Percentiles rank a stretch among this genome's conserved stretches.
Evolutionary conservation across 768 basidiomycete genomes (phyloP).

Genomic region (Leccinum variicolor): DNA sequence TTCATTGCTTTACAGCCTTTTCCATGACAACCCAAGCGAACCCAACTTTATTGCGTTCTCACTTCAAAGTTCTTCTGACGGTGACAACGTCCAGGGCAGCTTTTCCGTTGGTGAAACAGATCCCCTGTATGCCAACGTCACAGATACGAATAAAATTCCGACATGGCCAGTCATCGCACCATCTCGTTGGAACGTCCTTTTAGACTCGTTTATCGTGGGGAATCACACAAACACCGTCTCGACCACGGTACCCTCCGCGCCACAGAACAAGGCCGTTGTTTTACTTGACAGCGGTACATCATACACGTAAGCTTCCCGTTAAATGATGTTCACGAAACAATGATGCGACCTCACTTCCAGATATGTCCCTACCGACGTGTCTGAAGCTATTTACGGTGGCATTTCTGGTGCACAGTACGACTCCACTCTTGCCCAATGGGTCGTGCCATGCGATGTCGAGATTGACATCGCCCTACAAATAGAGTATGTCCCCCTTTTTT

Average conservation of each 20-base stretch:
- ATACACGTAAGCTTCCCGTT: constrained; percentile 53
- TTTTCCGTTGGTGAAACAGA: constrained; percentile 77
- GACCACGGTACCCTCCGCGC: constrained; percentile 53
- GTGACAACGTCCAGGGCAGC: constrained; percentile 57
- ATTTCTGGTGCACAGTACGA: constrained; percentile 63
- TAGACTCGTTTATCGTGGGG: constrained; percentile 70
- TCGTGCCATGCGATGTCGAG: constrained; percentile 69
- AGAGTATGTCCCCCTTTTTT: constrained; percentile 43
- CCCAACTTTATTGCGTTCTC: constrained; percentile 83
- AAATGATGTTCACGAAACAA: not conserved
- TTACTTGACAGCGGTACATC: constrained; percentile 82
- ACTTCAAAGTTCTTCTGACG: constrained; percentile 57
- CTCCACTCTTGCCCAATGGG: constrained; percentile 55
- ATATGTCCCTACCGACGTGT: constrained; percentile 65
- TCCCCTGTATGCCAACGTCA: constrained; percentile 55
- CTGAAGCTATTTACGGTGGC: constrained; percentile 65
- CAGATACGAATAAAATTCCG: constrained; percentile 55
- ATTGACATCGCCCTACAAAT: constrained; percentile 80
- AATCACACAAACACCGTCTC: constrained; percentile 48
- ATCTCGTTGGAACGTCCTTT: constrained; percentile 69
- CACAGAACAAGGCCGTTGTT: constrained; percentile 68
- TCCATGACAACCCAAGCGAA: constrained; percentile 60
- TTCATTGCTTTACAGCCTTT: constrained; percentile 73
- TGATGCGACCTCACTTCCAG: constrained; percentile 34
- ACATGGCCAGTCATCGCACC: constrained; percentile 71